Evolutionary conservation across 1,284 basidiomycete species (phyloP).

Genomic region (Psilocybe mexicana): DNA sequence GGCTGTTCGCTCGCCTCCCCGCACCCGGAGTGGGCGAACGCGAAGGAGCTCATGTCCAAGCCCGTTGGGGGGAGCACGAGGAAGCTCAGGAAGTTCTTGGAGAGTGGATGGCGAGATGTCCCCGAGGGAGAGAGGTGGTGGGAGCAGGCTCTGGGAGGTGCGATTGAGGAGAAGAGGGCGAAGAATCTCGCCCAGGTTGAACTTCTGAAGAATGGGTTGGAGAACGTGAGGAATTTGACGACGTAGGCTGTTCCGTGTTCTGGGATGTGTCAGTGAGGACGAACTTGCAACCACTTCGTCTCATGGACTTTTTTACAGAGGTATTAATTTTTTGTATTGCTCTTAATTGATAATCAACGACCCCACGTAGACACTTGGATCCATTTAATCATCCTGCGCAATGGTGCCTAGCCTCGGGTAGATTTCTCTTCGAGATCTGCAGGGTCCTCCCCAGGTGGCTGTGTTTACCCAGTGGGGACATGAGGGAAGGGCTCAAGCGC

Average conservation of each 20-base stretch:
- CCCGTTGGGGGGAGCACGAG: slow-evolving; percentile 39
- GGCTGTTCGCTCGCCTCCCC: slow-evolving; percentile 46
- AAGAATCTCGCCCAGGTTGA: slow-evolving; percentile 44
- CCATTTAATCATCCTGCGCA: too few relatives aligned
- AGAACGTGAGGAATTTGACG: slow-evolving; percentile 29
- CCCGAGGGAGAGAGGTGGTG: slow-evolving; percentile 61
- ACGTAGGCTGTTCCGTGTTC: neutral
- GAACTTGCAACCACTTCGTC: too few relatives aligned
- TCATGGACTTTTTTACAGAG: neutral
- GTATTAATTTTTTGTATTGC: neutral
- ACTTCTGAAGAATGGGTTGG: slow-evolving; percentile 44
- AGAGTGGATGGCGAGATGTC: slow-evolving; percentile 58
- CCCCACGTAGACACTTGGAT: too few relatives aligned
- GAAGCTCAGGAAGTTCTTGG: slow-evolving; percentile 45
- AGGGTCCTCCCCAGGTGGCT: too few relatives aligned
- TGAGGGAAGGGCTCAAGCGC: too few relatives aligned
- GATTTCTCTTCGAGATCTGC: too few relatives aligned
- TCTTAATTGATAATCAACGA: neutral
- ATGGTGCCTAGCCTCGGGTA: too few relatives aligned
- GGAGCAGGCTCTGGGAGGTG: slow-evolving; percentile 55
- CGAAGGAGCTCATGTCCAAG: slow-evolving; percentile 39
- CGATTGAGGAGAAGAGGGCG: slow-evolving; percentile 46
- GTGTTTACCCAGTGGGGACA: too few relatives aligned
- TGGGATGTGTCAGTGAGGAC: too few relatives aligned
- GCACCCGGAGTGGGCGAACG: slow-evolving; percentile 53